Conservation (phyloP, 2,329 filamentous ascomycete species). For the Colletotrichum paranaense region DNA sequence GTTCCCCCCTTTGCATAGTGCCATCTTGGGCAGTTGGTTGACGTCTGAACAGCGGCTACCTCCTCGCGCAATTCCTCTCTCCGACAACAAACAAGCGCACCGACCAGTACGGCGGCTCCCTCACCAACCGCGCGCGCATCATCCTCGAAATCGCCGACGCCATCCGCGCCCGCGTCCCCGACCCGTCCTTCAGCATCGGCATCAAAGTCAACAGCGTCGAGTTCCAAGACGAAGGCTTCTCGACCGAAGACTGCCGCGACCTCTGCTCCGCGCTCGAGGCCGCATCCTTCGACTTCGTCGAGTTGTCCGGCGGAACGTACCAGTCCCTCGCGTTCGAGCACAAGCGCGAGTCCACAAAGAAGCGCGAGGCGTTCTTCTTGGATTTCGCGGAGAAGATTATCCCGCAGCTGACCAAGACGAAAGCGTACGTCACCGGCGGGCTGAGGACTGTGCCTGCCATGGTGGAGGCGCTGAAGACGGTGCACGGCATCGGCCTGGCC, state of each 20-base stretch:
- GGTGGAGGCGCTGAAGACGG: constrained; percentile 65
- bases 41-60: constrained; percentile 49
- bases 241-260: constrained; percentile 60
- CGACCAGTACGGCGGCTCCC: constrained; percentile 58
- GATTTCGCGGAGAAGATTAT: constrained; percentile 68
- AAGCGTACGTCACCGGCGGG: constrained; percentile 69
- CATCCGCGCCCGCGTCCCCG: constrained; percentile 45
- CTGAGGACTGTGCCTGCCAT: constrained; percentile 66
- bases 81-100: constrained; percentile 55
- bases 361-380: constrained; percentile 70
- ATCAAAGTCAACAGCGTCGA: constrained; percentile 71
- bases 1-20: background rate
- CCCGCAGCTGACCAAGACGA: constrained; percentile 58
- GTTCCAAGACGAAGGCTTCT: constrained; percentile 64
- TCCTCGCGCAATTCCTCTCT: constrained; percentile 57
- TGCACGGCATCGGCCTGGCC: constrained; percentile 70
- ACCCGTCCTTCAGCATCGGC: constrained; percentile 55
- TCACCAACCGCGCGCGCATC: constrained; percentile 59
- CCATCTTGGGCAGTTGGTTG: background rate
- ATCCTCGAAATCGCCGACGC: constrained; percentile 57
- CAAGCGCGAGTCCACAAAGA: constrained; percentile 63
- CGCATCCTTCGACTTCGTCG: constrained; percentile 66
- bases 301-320: constrained; percentile 71
- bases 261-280: constrained; percentile 60
- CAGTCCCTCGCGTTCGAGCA: constrained; percentile 63